Evolutionary conservation across 2,329 filamentous ascomycete genomes (phyloP).

Genomic region (Sclerotinia minor): DNA sequence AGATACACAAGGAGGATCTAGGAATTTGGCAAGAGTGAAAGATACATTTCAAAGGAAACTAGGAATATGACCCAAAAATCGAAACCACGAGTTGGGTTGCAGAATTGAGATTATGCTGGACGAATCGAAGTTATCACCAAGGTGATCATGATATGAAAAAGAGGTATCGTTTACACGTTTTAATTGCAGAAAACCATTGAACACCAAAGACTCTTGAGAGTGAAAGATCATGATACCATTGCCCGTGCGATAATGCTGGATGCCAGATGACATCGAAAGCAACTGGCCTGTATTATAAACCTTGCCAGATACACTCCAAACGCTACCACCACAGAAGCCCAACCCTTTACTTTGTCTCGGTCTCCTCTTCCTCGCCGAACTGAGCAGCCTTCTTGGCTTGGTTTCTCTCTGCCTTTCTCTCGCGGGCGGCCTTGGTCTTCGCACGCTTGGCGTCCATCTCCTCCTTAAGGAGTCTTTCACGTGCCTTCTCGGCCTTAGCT

Average conservation of each 20-base stretch:
- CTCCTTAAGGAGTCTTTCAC: slow-evolving; percentile 94
- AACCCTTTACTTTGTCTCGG: slow-evolving; percentile 42
- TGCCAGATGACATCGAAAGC: slow-evolving; percentile 41
- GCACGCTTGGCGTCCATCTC: slow-evolving; percentile 99
- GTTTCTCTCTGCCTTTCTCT: slow-evolving; percentile 94
- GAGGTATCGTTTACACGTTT: slow-evolving; percentile 22
- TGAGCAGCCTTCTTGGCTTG: slow-evolving; percentile 87
- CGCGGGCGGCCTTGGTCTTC: slow-evolving; percentile 99
- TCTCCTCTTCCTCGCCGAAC: slow-evolving; percentile 65
- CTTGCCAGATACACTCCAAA: slow-evolving; percentile 42
- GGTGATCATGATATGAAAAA: slow-evolving; percentile 11
- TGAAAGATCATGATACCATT: slow-evolving; percentile 42
- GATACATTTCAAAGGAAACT: not conserved
- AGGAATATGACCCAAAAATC: not conserved
- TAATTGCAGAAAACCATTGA: slow-evolving; percentile 26
- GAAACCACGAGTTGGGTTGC: not conserved
- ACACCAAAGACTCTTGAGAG: slow-evolving; percentile 26
- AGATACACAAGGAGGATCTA: not conserved
- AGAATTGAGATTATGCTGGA: not conserved
- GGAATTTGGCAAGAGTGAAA: not conserved
- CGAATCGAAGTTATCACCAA: not conserved
- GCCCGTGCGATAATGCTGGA: slow-evolving; percentile 42
- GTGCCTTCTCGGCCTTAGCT: slow-evolving; percentile 98
- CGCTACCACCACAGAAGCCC: slow-evolving; percentile 39
- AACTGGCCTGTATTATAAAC: slow-evolving; percentile 41